A percentile compares a stretch with the other conserved stretches of the same genome.
Evolutionary conservation across 371 early-diverging fungal species (phyloP).

Genomic region (Syncephalastrum racemosum): DNA sequence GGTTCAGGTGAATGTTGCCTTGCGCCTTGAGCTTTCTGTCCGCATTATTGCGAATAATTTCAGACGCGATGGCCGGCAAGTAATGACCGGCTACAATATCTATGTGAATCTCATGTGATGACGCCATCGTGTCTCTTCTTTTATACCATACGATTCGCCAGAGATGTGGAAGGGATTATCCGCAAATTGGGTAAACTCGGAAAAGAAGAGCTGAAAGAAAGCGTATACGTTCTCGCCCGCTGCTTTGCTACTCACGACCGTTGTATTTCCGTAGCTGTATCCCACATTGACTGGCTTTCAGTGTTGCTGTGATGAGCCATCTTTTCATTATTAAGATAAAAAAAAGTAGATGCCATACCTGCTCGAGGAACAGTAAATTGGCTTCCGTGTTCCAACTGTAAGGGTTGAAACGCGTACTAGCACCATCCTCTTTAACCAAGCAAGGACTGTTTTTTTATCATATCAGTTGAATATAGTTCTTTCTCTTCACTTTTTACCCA

Average conservation of each 20-base stretch:
- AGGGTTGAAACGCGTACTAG: constrained; percentile 54
- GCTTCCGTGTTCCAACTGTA: constrained; percentile 83
- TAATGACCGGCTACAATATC: constrained; percentile 64
- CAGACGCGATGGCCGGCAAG: constrained; percentile 72
- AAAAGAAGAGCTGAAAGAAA: constrained; percentile 73
- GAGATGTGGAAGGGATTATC: constrained; percentile 42
- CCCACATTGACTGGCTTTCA: constrained; percentile 70
- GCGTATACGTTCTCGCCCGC: constrained; percentile 61
- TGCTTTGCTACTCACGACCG: constrained; percentile 48
- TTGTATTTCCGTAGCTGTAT: constrained; percentile 70
- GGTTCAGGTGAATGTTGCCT: constrained; percentile 32
- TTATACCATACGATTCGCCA: constrained; percentile 64
- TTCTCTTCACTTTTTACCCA: constrained; percentile 25
- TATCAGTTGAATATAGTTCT: too few species aligned
- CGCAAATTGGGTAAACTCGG: constrained; percentile 49
- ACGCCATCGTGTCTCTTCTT: neutral
- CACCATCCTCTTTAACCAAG: constrained; percentile 57
- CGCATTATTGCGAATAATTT: constrained; percentile 45
- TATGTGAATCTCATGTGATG: neutral
- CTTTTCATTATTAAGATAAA: neutral
- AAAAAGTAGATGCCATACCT: constrained; percentile 25
- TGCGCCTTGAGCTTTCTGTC: constrained; percentile 7
- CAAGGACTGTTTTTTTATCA: constrained; percentile 51
- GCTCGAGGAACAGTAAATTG: constrained; percentile 85
- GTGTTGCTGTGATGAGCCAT: neutral